Base-by-base conservation (phyloP, 331 rosid genomes). In the Prunus yedoensis region DNA sequence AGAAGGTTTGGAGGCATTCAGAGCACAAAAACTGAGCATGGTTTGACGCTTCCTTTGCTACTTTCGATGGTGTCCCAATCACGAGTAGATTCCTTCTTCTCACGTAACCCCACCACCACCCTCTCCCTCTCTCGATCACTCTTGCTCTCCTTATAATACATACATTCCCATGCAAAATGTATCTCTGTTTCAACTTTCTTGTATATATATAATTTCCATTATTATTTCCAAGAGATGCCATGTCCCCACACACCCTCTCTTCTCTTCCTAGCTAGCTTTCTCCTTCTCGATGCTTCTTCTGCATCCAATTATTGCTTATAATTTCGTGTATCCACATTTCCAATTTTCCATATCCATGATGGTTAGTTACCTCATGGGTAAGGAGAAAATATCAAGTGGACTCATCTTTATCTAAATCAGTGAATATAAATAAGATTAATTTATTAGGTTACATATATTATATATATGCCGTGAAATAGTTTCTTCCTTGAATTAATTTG, bases 1-100 rank as follows among this genome's bases (percentile, higher is more conserved):
- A 79, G 57, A 82, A 73, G 75, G 17, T 74, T 88, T 88, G 90
- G 89, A 88, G 77, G 82, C 83, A 88, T 86, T 74, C 84, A 71
- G 68, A 88, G 74, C 70, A 79, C 82, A 77, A 59, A 41, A 77
- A 70, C 70, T 78, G 77, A 75, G 32, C 58, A 74, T 70, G 50
- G 69, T 88, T 83, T 81, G 83, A 83, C 85, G 81, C 77, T 74
- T 85, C 78, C 83, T 68, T 71, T 58, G 78, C 73, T 71, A 51
- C 43, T 45, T 71, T 75, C 74, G 67, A 78, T 81, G 68, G 73
- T 75, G 79, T 78, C 73, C 71, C 75, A 17, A 75, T 79, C 82
- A 72, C 78, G 74, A 73, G 82, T 56, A 79, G 82, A 73, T 79
- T 79, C 82, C 78, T 57, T 62, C 38, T 41, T 74, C 73, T 64